Conservation (phyloP, 306 rosid species). For the Myrica gale region DNA sequence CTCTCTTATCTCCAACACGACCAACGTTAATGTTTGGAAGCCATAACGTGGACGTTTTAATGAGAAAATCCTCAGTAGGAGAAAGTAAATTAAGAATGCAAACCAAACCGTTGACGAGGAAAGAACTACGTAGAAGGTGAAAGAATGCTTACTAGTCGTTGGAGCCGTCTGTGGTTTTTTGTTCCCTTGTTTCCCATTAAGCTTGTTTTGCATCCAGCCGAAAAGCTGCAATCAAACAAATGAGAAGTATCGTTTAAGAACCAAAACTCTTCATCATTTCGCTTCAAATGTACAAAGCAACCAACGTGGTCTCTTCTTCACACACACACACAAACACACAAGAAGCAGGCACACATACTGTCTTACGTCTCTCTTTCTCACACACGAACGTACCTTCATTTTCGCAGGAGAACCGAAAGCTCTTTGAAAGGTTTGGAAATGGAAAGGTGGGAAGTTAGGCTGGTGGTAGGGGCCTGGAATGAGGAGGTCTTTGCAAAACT, state of each 20-base stretch:
- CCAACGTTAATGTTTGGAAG: too few relatives aligned
- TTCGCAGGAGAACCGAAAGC: constrained; percentile 16
- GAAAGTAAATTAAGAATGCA: not conserved
- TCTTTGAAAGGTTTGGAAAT: not conserved
- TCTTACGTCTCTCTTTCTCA: not conserved
- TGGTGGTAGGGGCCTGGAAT: constrained; percentile 20
- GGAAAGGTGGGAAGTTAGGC: constrained; percentile 17
- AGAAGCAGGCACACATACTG: not conserved
- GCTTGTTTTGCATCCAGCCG: constrained; percentile 88
- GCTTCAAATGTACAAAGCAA: not conserved
- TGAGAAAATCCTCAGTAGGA: not conserved
- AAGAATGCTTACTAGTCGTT: constrained; percentile 51
- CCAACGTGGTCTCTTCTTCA: not conserved
- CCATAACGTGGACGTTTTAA: not conserved
- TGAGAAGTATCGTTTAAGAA: not conserved
- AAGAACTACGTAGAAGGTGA: not conserved
- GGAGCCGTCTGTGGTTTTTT: constrained; percentile 48
- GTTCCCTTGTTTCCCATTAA: constrained; percentile 64
- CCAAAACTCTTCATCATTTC: not conserved
- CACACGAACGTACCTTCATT: constrained; percentile 62
- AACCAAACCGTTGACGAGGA: not conserved
- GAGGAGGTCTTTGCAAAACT: constrained; percentile 15
- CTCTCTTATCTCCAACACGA: too few relatives aligned
- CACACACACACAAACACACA: constrained; percentile 1
- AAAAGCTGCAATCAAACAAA: constrained; percentile 60